Base-by-base conservation (phyloP, 2,329 filamentous ascomycete species). In the Triangularia verruculosa region DNA sequence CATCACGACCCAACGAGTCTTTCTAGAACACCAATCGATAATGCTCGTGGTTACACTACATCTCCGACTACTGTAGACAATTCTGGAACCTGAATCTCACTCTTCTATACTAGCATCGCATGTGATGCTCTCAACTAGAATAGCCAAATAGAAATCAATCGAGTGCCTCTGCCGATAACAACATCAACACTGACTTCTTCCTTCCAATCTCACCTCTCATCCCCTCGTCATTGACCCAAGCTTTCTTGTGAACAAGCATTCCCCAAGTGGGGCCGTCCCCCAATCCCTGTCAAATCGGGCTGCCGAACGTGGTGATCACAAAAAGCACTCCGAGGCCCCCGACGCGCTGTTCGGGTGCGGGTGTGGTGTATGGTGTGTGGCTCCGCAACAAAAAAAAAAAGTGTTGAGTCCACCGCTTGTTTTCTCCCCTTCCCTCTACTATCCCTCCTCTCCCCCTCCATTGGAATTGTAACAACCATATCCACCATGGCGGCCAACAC, bases 401-500 rank as follows among this genome's bases (percentile, higher is more conserved):
- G 47, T 22, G 22, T 59, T 51, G 57, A 43, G 39, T 20, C 39
- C 39, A 28, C 17, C 39, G 59, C 52, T 53, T 43, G 52, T 47
- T 54, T 61, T 39, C 54, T 28, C 24, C 24, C 22, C n/a, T 24
- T 25, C 11, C 15, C 12, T 11, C 12, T 9, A 13, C 32, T 34
- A 4, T 24, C 8, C 22, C 32, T 6, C 8, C 32, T 12, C n/a
- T n/a, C n/a, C n/a, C 51, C 22, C 28, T 2, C 20, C 30, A 59
- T 55, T 28, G 28, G n/a, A 61, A 34, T 53, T 43, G 24, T 9
- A 17, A 47, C 39, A n/a, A 47, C 39, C 39, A 47, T 28, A 4
- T 8, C 39, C 20, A 47, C 2, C 39, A 72, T 72, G 69, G 65
- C 68, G 52, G 55, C 69, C 57, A 69, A 58, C 3, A n/a, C n/a